phyloP scores from a whole-genome alignment of 306 rosid genomes.

The Trichosanthes truncata region DNA sequence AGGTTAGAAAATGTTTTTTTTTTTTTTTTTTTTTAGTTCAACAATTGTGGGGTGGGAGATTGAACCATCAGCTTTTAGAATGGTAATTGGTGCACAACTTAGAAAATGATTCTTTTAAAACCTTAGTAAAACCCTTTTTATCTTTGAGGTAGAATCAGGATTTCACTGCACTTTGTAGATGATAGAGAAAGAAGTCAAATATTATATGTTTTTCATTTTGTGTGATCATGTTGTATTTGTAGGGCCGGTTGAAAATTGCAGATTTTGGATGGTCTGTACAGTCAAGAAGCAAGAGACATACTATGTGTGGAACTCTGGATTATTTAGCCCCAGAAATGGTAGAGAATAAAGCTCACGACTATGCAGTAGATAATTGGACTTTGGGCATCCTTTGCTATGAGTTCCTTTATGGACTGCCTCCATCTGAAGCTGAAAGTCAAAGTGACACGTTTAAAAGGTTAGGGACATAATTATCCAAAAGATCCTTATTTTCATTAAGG shows the following conservation, averaged over 20 bases:
- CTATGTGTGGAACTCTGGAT: constrained; percentile 94
- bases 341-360: constrained; percentile 75
- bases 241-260: constrained; percentile 88
- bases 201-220: background rate
- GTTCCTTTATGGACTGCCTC: constrained; percentile 79
- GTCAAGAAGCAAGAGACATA: constrained; percentile 61
- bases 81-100: too few species aligned
- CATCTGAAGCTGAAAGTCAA: constrained; percentile 87
- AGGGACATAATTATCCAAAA: background rate
- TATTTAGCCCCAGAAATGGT: constrained; percentile 94
- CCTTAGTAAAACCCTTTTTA: background rate
- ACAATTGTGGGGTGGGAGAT: too few species aligned
- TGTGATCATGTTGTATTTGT: constrained; percentile 9
- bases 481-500: background rate
- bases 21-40: too few species aligned
- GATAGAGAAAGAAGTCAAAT: background rate
- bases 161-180: background rate
- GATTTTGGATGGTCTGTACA: constrained; percentile 97
- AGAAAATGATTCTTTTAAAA: background rate
- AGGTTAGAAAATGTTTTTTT: too few species aligned
- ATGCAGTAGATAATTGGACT: constrained; percentile 88
- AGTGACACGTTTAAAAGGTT: constrained; percentile 70
- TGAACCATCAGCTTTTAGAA: too few species aligned
- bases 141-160: background rate
- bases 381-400: constrained; percentile 81